Base-by-base conservation (phyloP, 78 protist species). In the Dictyostelium firmibasis region DNA sequence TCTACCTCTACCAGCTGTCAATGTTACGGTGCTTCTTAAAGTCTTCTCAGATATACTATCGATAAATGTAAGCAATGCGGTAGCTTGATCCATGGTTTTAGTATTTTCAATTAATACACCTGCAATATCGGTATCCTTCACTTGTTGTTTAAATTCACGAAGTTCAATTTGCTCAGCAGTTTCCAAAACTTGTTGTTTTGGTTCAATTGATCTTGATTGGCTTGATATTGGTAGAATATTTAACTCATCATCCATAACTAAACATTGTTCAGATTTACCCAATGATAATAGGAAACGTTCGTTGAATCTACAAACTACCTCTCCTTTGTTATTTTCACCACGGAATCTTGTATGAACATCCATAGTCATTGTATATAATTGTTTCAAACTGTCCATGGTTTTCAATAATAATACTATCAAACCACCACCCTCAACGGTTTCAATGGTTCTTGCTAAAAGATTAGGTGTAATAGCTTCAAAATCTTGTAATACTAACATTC, bases 371-470 rank as follows among this genome's bases (percentile, higher is more conserved):
- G 98, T 33, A 91, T 97, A 98, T 18, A 99, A 96, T 84, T 98
- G 98, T 44, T 84, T 79, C 35, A 99, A 96, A 0, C 98, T 96
- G 5, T n/a, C 25, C 98, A 99, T 94, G 23, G 98, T 85, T 50
- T 96, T 83, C 44, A 99, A 95, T 5, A 99, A 79, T 20, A 99
- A 60, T 33, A 98, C 96, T 10, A 99, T 91, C 23, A 98, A 5
- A 31, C 99, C 99, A 53, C 99, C 99, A 29, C 99, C 99, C 81
- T 97, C 99, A 9, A 99, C 99, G 0, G 99, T 99, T 88, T 99
- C 99, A 47, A 99, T 76, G 0, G 99, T 98, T 6, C 99, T 81
- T 20, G 99, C 99, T 13, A 99, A 98, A 43, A 98, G 23, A 88
- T 99, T 99, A 5, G 99, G 99, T 2, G 99, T 99, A 36, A 99